Evolutionary conservation across 192 early-diverging fungal genomes (phyloP).

Genomic region (Entomortierella lignicola): DNA sequence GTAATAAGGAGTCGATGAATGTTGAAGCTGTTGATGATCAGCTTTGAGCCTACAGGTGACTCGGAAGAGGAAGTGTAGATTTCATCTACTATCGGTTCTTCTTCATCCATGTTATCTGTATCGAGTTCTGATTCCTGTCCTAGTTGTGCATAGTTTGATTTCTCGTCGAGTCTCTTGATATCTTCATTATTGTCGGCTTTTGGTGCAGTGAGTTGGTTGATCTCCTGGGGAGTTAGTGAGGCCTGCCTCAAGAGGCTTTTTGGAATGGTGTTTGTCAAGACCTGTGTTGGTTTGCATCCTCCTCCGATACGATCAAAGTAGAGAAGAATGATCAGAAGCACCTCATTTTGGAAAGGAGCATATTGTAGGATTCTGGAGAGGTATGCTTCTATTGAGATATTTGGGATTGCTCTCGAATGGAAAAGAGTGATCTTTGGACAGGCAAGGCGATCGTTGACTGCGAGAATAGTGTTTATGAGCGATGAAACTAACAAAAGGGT

Average conservation of each 20-base stretch:
- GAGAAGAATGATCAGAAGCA: slow-evolving; percentile 74
- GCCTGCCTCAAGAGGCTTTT: slow-evolving; percentile 42
- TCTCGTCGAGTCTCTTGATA: neutral
- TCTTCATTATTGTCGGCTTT: neutral
- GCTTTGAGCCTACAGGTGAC: slow-evolving; percentile 46
- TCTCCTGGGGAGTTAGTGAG: slow-evolving; percentile 26
- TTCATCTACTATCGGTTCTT: slow-evolving; percentile 44
- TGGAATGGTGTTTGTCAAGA: slow-evolving; percentile 45
- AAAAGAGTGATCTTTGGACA: slow-evolving; percentile 69
- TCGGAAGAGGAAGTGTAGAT: slow-evolving; percentile 59
- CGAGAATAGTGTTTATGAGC: slow-evolving; percentile 62
- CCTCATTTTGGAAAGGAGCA: slow-evolving; percentile 75
- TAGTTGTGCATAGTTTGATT: slow-evolving; percentile 23
- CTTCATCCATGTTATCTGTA: slow-evolving; percentile 31
- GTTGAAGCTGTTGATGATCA: slow-evolving; percentile 73
- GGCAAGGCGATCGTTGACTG: slow-evolving; percentile 58
- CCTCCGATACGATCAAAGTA: slow-evolving; percentile 76
- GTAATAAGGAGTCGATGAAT: slow-evolving; percentile 79
- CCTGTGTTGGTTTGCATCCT: slow-evolving; percentile 52
- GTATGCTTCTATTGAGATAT: slow-evolving; percentile 74
- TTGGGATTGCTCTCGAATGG: slow-evolving; percentile 75
- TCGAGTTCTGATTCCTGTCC: slow-evolving; percentile 11
- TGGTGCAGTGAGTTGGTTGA: slow-evolving; percentile 23
- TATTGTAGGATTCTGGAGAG: slow-evolving; percentile 75
- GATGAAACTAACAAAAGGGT: slow-evolving; percentile 61